Base-by-base conservation (phyloP, 805 yeast genomes). In the Vanderwaltozyma polyspora region DNA sequence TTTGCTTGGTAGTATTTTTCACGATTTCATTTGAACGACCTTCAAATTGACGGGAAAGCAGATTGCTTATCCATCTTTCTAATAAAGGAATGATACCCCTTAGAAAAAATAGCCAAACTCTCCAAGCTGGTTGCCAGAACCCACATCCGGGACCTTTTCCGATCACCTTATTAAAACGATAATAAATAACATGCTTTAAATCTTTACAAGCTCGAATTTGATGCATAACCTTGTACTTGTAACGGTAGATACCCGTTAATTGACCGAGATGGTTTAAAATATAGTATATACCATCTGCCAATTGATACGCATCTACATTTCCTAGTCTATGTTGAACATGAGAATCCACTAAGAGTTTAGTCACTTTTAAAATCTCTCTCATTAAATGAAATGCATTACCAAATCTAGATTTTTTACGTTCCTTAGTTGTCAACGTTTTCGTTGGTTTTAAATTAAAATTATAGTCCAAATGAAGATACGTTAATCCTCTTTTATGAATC, bases 61-160 rank as follows among this genome's bases (percentile, higher is more conserved):
- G 63, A 45, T 91, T 91, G 1, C 95, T 94, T 21, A 91, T 63
- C 98, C 98, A 91, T 55, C 96, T 66, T 57, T 91, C 98, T 13
- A 91, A 62, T 33, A 91, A 58, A 0, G 99, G 98, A 17, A 86
- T 79, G 13, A 78, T 78, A 14, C 99, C 99, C 46, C 98, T 68
- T 62, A 91, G 59, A 57, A 89, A 89, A 34, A 76, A 81, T 2
- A 91, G 64, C 99, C 98, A 91, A 1, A 87, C 89, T 45, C 95
- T 66, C 98, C 97, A 91, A 1, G 95, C 83, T 0, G 98, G 98
- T 52, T 91, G 97, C 99, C 99, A 91, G 56, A 91, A 82, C 1
- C 99, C 99, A 63, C 94, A 83, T 0, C 98, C 98, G 1, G 98
- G 97, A 2, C 98, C 98, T 52, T 89, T 91, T 0, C 96, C 96